These are phyloP conservation scores for Mycosphaerella sp. DNA, from an alignment of 2,329 filamentous ascomycete genomes.

Conservation along the genomic window DNA sequence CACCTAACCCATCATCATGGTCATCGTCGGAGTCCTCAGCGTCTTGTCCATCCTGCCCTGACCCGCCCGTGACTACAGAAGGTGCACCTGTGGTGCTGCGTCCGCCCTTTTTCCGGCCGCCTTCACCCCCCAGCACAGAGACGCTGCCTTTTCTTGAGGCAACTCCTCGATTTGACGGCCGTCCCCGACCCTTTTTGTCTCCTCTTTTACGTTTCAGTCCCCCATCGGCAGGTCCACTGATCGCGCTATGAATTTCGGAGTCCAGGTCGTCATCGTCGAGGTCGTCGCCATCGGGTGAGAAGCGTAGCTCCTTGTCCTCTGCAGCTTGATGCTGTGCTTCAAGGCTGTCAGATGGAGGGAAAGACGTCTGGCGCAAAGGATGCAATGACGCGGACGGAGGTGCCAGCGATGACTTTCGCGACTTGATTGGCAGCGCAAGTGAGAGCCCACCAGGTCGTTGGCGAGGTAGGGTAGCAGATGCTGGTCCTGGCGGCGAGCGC, in stretches of 20 bases:
- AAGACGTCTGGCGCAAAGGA: constrained; percentile 73
- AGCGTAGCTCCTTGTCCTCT: constrained; percentile 18
- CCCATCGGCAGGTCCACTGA: constrained; percentile 37
- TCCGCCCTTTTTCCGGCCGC: constrained; percentile 24
- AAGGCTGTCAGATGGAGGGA: constrained; percentile 53
- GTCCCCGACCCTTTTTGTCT: constrained; percentile 24
- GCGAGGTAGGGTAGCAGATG: constrained; percentile 36
- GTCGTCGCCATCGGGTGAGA: constrained; percentile 27
- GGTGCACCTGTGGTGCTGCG: constrained; percentile 27
- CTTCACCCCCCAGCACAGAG: constrained; percentile 30
- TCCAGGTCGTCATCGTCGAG: constrained; percentile 31
- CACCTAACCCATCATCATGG: constrained; percentile 53
- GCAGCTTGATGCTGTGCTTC: constrained; percentile 44
- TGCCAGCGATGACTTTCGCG: constrained; percentile 63
- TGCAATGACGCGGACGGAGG: constrained; percentile 51
- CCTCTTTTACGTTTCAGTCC: constrained; percentile 27
- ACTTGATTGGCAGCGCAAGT: constrained; percentile 50
- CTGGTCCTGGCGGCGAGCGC: constrained; percentile 22
- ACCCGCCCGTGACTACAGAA: constrained; percentile 25
- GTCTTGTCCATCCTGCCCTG: constrained; percentile 27
- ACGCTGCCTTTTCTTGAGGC: constrained; percentile 17
- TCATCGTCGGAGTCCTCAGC: constrained; percentile 42
- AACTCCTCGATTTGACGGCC: constrained; percentile 20
- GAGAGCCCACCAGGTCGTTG: constrained; percentile 56
- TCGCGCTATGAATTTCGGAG: constrained; percentile 32